These are phyloP conservation scores for Glycyrrhiza uralensis DNA, from an alignment of 306 rosid species.

Conservation along the genomic window DNA sequence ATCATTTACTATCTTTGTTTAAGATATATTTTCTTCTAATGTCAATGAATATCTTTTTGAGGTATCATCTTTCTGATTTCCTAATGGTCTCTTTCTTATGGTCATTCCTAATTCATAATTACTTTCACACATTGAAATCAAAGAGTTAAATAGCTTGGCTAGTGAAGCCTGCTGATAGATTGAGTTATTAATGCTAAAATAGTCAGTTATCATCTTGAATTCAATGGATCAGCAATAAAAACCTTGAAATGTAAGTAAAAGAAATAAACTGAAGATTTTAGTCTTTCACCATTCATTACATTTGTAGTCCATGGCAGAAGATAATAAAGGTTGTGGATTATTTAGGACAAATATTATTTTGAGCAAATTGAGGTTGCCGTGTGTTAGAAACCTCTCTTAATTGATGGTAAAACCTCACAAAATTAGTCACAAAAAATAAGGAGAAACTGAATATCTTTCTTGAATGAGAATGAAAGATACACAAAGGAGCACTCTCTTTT, in stretches of 20 bases:
- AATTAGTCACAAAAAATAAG: no score
- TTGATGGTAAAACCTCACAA: no score
- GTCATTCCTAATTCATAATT: neutral
- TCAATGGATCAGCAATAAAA: neutral
- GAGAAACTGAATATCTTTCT: no score
- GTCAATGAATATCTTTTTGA: neutral
- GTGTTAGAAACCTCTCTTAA: no score
- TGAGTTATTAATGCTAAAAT: neutral
- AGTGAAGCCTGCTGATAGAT: neutral
- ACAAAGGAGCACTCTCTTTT: no score
- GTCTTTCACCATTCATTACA: neutral
- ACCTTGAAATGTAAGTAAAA: neutral
- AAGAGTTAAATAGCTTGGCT: neutral
- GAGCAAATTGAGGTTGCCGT: no score
- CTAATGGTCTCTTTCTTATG: neutral
- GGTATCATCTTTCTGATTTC: neutral
- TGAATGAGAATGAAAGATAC: no score
- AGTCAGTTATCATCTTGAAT: neutral
- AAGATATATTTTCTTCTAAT: neutral
- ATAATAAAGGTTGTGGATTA: constrained; percentile 13
- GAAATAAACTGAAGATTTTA: neutral
- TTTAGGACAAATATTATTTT: neutral
- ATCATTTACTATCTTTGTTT: neutral
- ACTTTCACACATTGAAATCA: neutral
- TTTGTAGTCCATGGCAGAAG: neutral